These are phyloP conservation scores for Oidium heveae DNA, from an alignment of 2,329 filamentous ascomycete species.

Conservation along the genomic window DNA sequence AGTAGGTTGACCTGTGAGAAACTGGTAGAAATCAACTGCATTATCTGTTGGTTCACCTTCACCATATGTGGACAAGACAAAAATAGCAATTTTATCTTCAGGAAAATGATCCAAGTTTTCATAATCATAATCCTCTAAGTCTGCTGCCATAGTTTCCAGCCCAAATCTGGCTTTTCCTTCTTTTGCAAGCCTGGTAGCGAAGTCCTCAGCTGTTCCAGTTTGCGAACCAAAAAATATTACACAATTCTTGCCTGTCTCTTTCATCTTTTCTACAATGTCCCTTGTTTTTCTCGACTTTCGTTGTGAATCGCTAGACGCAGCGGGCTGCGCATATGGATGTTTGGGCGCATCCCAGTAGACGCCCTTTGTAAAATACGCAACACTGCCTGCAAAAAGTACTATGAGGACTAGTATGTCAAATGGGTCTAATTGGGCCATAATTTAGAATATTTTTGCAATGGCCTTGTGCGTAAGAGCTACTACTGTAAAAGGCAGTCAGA, in stretches of 20 bases:
- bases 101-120: constrained; percentile 79
- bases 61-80: constrained; percentile 89
- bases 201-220: constrained; percentile 94
- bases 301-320: constrained; percentile 28
- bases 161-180: constrained; percentile 92
- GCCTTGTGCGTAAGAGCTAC: no score
- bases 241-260: constrained; percentile 88
- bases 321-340: constrained; percentile 62
- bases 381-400: constrained; percentile 58
- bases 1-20: constrained; percentile 59
- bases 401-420: constrained; percentile 83
- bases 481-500: no score
- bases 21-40: constrained; percentile 96
- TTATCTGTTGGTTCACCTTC: constrained; percentile 98
- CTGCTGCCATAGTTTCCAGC: constrained; percentile 92
- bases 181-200: constrained; percentile 85
- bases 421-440: constrained; percentile 88
- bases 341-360: constrained; percentile 75
- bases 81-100: constrained; percentile 77
- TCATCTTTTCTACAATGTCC: constrained; percentile 88
- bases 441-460: constrained; percentile 6
- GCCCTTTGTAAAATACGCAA: constrained; percentile 95
- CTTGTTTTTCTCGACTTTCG: constrained; percentile 58
- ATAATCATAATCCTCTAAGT: constrained; percentile 93
- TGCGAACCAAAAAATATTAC: constrained; percentile 97